A percentile compares a stretch with the other conserved stretches of the same genome.
phyloP scores from a whole-genome alignment of 305 asterid genomes.

The Fraxinus albicans region DNA sequence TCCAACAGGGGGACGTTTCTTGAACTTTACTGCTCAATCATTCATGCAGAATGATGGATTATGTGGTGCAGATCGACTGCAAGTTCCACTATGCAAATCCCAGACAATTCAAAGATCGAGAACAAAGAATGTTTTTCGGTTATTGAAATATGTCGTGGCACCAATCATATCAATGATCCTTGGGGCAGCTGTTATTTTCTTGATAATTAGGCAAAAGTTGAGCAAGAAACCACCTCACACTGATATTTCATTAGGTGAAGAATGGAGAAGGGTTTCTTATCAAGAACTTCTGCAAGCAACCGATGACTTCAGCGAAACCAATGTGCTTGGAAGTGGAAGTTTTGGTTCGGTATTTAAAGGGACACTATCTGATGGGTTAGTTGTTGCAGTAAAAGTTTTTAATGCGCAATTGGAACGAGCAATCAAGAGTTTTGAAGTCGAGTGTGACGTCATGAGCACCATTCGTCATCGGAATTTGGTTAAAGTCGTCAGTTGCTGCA shows the following conservation, averaged over 20 bases:
- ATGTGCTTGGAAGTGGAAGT: slow-evolving; percentile 39
- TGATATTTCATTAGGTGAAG: slow-evolving; percentile 8
- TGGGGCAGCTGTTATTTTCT: neutral
- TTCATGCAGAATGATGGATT: neutral
- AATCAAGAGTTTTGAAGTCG: slow-evolving; percentile 31
- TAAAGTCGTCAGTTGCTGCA: slow-evolving; percentile 28
- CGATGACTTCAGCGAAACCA: slow-evolving; percentile 24
- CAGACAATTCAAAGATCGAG: neutral
- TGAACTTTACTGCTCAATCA: slow-evolving; percentile 3
- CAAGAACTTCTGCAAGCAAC: slow-evolving; percentile 32
- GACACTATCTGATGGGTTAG: slow-evolving; percentile 28
- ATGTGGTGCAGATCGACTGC: slow-evolving; percentile 6
- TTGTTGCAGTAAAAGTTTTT: slow-evolving; percentile 43
- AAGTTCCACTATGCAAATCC: neutral
- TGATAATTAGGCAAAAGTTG: neutral
- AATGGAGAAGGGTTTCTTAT: slow-evolving; percentile 31
- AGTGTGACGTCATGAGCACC: slow-evolving; percentile 30
- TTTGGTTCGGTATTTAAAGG: slow-evolving; percentile 40
- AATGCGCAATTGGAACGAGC: slow-evolving; percentile 26
- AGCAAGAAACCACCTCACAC: neutral
- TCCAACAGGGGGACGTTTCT: slow-evolving; percentile 5
- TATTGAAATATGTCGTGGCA: neutral
- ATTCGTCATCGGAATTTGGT: slow-evolving; percentile 36
- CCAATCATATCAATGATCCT: neutral
- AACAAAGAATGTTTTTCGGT: neutral